Conservation (phyloP, 2,329 filamentous ascomycete genomes). For the Diaporthe amygdali region DNA sequence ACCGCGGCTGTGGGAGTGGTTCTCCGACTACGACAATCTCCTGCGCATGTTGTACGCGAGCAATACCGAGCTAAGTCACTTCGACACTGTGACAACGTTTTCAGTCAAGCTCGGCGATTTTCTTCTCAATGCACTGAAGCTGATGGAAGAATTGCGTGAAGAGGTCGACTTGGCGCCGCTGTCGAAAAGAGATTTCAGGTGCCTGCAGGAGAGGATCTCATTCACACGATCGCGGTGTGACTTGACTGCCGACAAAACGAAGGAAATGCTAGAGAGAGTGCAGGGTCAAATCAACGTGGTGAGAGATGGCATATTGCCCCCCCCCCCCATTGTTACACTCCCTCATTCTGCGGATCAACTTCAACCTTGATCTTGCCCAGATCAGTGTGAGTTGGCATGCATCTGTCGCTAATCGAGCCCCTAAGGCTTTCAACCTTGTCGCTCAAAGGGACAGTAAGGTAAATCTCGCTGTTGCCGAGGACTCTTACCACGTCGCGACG, state of each 20-base stretch:
- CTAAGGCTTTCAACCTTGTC: conserved; percentile 16
- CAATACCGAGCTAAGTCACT: conserved; percentile 16
- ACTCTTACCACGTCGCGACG: conserved; percentile 6
- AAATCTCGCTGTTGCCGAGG: conserved; percentile 7
- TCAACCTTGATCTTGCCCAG: too few species aligned
- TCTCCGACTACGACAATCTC: conserved; percentile 11
- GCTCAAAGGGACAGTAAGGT: conserved; percentile 17
- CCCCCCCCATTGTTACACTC: fast-evolving
- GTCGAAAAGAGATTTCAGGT: neutral
- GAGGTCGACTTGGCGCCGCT: neutral
- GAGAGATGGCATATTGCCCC: neutral
- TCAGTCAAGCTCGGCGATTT: conserved; percentile 2
- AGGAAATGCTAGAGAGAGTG: conserved; percentile 12
- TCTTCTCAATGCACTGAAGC: neutral
- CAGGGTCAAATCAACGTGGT: conserved; percentile 16
- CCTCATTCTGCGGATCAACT: neutral
- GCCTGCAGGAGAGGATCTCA: conserved; percentile 1
- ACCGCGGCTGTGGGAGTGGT: neutral
- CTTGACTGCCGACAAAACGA: neutral
- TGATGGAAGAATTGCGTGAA: neutral
- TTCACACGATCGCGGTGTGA: conserved; percentile 11
- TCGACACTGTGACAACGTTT: neutral
- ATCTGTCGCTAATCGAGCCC: neutral
- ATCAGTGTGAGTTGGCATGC: fast-evolving
- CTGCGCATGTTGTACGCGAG: neutral